Conservation (phyloP, 768 basidiomycete species). For the Megacollybia marginata region DNA sequence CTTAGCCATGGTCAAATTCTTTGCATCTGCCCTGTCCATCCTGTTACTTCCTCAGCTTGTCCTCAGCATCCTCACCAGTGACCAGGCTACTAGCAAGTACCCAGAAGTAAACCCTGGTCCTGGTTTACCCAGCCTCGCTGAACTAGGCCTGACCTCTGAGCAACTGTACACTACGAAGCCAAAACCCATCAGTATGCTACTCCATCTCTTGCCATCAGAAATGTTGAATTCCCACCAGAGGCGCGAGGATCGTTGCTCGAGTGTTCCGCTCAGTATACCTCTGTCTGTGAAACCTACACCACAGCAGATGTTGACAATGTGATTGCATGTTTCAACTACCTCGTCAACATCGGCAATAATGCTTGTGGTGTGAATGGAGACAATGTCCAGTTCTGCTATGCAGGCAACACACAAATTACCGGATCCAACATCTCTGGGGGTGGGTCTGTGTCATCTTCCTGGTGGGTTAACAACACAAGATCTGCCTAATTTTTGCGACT, state of each 20-base stretch:
- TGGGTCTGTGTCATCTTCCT: background rate
- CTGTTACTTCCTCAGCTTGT: too few species aligned
- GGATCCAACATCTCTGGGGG: background rate
- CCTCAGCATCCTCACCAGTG: too few species aligned
- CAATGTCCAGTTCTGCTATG: slow-evolving; percentile 1
- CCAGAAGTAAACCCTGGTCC: too few species aligned
- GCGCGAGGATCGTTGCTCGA: background rate
- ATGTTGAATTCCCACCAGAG: background rate
- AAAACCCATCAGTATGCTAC: background rate
- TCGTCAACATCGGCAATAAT: background rate
- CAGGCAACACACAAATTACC: background rate
- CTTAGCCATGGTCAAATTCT: too few species aligned
- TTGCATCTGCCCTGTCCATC: too few species aligned
- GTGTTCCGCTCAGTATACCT: background rate
- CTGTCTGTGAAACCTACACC: background rate
- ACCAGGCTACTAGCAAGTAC: too few species aligned
- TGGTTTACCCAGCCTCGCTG: background rate
- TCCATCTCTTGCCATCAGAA: background rate
- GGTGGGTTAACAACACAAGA: background rate
- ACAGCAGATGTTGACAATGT: background rate
- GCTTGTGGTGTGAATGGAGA: background rate
- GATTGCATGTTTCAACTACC: slow-evolving; percentile 1
- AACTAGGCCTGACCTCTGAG: background rate
- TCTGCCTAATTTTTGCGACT: too few species aligned
- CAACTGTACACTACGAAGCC: background rate